These are phyloP conservation scores for Scopulariopsis brevicaulis DNA, from an alignment of 2,329 filamentous ascomycete genomes.

Conservation along the genomic window DNA sequence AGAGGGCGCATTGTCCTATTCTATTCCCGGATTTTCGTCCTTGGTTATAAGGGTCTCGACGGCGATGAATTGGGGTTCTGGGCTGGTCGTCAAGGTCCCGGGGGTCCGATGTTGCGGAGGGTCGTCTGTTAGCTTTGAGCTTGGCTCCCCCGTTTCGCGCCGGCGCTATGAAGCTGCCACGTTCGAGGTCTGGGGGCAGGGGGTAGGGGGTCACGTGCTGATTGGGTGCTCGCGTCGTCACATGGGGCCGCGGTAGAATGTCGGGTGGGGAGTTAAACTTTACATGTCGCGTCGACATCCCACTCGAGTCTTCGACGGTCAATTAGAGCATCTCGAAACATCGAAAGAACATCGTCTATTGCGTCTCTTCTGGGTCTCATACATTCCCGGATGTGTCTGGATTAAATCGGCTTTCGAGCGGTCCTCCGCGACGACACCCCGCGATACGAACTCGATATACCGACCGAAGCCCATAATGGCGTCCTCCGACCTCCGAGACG, in stretches of 20 bases:
- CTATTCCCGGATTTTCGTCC: background rate
- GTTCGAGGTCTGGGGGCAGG: conserved; percentile 7
- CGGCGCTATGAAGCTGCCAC: conserved; percentile 8
- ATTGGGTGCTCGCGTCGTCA: background rate
- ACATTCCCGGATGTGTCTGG: background rate
- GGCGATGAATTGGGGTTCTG: background rate
- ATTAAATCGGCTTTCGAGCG: background rate
- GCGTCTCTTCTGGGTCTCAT: background rate
- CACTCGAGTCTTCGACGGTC: background rate
- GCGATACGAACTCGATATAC: background rate
- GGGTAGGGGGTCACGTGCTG: conserved; percentile 19
- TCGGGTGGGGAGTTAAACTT: background rate
- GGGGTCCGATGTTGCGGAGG: background rate
- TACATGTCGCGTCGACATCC: background rate
- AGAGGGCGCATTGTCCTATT: conserved; percentile 41
- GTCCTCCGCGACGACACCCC: background rate
- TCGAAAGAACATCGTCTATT: background rate
- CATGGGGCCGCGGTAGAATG: background rate
- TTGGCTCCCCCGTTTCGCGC: background rate
- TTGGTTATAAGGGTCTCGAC: background rate
- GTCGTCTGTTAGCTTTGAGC: background rate
- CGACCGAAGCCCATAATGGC: conserved; percentile 38
- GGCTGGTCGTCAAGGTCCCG: background rate
- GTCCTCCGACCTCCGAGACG: conserved; percentile 75
- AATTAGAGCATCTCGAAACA: background rate